phyloP scores from a whole-genome alignment of 2,329 filamentous ascomycete species.

The Stylonectria norvegica region DNA sequence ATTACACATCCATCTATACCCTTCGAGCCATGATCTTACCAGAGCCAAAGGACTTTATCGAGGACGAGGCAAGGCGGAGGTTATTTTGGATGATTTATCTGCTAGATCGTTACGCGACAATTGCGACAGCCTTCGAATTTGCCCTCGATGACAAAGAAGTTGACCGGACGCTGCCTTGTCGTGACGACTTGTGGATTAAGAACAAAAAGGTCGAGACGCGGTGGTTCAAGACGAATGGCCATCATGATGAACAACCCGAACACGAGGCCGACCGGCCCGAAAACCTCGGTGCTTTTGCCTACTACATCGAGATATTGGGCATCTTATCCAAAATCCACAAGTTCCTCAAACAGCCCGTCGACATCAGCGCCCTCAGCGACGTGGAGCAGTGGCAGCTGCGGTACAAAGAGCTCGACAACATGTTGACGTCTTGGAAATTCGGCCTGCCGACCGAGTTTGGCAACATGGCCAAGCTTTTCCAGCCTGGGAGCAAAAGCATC shows the following conservation, averaged over 20 bases:
- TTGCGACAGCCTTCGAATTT: slow-evolving; percentile 90
- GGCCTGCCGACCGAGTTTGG: slow-evolving; percentile 78
- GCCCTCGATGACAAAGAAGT: slow-evolving; percentile 86
- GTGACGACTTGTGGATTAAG: slow-evolving; percentile 79
- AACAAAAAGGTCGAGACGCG: slow-evolving; percentile 81
- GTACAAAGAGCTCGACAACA: slow-evolving; percentile 80
- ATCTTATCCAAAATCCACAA: slow-evolving; percentile 85
- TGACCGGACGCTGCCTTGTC: slow-evolving; percentile 79
- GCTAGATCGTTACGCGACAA: slow-evolving; percentile 83
- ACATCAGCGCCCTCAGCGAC: slow-evolving; percentile 78
- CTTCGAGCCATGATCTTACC: slow-evolving; percentile 80
- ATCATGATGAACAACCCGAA: slow-evolving; percentile 46
- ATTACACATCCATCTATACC: slow-evolving; percentile 84
- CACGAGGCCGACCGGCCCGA: slow-evolving; percentile 68
- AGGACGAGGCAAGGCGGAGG: slow-evolving; percentile 80
- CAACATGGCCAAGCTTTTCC: slow-evolving; percentile 76
- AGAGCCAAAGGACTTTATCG: slow-evolving; percentile 79
- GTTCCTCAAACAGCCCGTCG: slow-evolving; percentile 84
- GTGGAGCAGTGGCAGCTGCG: slow-evolving; percentile 87
- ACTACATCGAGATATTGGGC: slow-evolving; percentile 85
- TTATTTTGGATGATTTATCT: slow-evolving; percentile 95
- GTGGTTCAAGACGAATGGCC: slow-evolving; percentile 64
- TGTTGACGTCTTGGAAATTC: slow-evolving; percentile 79
- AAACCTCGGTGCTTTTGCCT: slow-evolving; percentile 82
- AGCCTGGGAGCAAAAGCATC: slow-evolving; percentile 63